Percentiles rank a stretch among this genome's conserved stretches.
Conservation (phyloP, 2,329 filamentous ascomycete species). For the Aspergillus sp. region DNA sequence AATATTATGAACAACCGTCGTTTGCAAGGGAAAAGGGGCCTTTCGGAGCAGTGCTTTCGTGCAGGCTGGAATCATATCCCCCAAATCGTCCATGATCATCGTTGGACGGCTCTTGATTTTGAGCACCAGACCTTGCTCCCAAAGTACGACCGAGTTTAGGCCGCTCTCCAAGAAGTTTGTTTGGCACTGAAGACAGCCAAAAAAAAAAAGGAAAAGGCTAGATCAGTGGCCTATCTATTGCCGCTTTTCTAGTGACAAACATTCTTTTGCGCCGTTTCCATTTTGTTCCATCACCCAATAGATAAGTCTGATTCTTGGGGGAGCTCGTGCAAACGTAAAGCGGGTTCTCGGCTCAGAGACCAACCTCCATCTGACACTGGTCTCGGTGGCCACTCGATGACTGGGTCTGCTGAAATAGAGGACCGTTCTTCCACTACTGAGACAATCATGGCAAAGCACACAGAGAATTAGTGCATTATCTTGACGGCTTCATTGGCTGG, state of each 20-base stretch:
- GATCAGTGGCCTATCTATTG: constrained; percentile 22
- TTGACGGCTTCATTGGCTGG: constrained; percentile 17
- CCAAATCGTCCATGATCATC: background rate
- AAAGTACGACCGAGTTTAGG: constrained; percentile 22
- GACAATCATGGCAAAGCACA: constrained; percentile 3
- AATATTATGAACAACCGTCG: constrained; percentile 9
- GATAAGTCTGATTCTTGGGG: constrained; percentile 18
- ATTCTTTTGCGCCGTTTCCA: constrained; percentile 17
- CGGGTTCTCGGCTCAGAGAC: constrained; percentile 20
- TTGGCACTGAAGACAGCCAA: constrained; percentile 20
- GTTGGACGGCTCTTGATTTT: background rate
- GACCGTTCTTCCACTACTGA: constrained; percentile 5
- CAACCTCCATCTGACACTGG: constrained; percentile 1
- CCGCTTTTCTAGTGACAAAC: constrained; percentile 26
- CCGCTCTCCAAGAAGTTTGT: constrained; percentile 22
- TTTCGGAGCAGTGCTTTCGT: background rate
- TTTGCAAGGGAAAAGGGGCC: constrained; percentile 13
- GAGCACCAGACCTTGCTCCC: constrained; percentile 4
- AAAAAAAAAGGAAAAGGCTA: constrained; percentile 19
- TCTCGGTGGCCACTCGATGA: constrained; percentile 3
- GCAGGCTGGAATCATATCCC: background rate
- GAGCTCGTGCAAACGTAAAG: constrained; percentile 31
- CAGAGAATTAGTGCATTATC: constrained; percentile 5
- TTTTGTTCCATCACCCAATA: constrained; percentile 12
- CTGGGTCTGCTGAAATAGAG: constrained; percentile 1